phyloP scores from a whole-genome alignment of 2,329 filamentous ascomycete genomes.

The Aspergillus novofumigatus region DNA sequence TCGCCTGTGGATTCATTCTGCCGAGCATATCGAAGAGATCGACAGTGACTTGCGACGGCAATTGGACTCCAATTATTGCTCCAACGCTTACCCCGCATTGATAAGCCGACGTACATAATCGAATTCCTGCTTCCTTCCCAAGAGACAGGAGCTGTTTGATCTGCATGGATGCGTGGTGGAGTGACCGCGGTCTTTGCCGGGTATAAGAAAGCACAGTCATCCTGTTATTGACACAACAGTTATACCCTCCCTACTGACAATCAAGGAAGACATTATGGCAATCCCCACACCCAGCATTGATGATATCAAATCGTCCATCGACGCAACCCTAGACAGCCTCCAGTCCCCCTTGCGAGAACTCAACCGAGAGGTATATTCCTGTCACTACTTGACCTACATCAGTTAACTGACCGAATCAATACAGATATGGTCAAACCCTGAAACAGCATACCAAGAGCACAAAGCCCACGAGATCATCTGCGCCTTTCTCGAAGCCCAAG shows the following conservation, averaged over 20 bases:
- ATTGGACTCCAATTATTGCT: background rate
- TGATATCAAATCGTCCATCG: slow-evolving; percentile 20
- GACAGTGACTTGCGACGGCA: too few species aligned
- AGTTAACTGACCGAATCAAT: background rate
- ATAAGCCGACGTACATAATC: background rate
- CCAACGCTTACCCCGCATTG: background rate
- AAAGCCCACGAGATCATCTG: slow-evolving; percentile 51
- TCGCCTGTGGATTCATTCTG: too few species aligned
- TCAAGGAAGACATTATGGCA: slow-evolving; percentile 13
- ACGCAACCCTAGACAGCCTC: slow-evolving; percentile 15
- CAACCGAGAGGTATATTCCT: slow-evolving; percentile 20
- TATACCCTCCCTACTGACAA: background rate
- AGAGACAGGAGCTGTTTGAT: background rate
- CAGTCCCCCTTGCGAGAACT: slow-evolving; percentile 20
- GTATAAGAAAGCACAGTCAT: background rate
- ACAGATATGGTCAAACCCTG: slow-evolving; percentile 48
- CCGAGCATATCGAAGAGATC: too few species aligned
- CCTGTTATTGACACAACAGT: background rate
- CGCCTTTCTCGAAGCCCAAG: slow-evolving; percentile 41
- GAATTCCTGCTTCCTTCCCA: too few species aligned
- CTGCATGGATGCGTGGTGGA: background rate
- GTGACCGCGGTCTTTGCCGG: background rate
- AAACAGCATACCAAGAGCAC: slow-evolving; percentile 50
- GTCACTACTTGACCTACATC: too few species aligned
- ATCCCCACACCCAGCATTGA: slow-evolving; percentile 8